A percentile compares a stretch with the other conserved stretches of the same genome.
phyloP scores from a whole-genome alignment of 1,139 yeast genomes.

The Chernovozyma aurita region DNA sequence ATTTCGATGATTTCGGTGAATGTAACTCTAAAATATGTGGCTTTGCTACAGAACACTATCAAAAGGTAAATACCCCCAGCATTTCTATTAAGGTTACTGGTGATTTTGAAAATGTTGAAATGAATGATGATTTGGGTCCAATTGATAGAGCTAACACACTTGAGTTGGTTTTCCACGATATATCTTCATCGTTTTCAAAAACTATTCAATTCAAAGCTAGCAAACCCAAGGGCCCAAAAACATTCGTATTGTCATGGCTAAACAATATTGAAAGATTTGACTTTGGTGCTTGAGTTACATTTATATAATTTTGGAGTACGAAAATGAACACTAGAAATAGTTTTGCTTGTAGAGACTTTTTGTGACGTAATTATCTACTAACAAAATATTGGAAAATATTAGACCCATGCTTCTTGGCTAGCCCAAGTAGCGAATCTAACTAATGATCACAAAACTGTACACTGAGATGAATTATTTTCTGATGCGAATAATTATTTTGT shows the following conservation, averaged over 20 bases:
- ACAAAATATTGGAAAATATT: no score
- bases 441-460: no score
- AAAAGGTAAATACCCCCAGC: conserved; percentile 1
- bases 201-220: neutral
- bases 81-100: neutral
- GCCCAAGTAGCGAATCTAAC: no score
- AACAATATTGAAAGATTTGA: neutral
- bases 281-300: no score
- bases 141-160: neutral
- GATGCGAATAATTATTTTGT: no score
- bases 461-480: no score
- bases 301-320: no score
- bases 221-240: neutral
- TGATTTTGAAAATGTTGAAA: neutral
- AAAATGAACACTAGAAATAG: no score
- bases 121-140: neutral
- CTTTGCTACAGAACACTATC: neutral
- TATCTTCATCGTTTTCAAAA: conserved; percentile 2
- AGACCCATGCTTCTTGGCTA: no score
- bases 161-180: conserved; percentile 1
- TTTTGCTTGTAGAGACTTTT: no score
- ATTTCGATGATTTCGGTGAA: neutral
- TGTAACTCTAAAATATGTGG: neutral
- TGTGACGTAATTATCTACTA: no score
- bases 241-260: neutral